These are phyloP conservation scores for Sicyos edulis DNA, from an alignment of 306 rosid species.

Conservation along the genomic window DNA sequence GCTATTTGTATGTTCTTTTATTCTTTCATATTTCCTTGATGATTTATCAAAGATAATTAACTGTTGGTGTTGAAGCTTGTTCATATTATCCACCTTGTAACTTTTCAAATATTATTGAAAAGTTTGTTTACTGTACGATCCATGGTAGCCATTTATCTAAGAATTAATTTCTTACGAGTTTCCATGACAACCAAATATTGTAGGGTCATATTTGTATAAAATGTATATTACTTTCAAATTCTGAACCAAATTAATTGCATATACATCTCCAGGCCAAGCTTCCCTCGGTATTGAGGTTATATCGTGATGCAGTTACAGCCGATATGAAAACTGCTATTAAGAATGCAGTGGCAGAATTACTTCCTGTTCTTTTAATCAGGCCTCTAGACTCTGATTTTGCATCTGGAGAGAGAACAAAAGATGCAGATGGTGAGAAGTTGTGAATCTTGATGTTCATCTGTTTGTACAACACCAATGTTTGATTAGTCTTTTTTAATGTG, in stretches of 20 bases:
- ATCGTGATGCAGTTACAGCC: conserved; percentile 85
- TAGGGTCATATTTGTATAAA: too few species aligned
- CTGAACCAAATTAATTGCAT: conserved; percentile 10
- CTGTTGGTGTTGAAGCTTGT: neutral
- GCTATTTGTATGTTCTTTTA: too few species aligned
- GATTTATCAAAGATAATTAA: neutral
- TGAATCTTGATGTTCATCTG: conserved; percentile 20
- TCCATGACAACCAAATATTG: too few species aligned
- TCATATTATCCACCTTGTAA: neutral
- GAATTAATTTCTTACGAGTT: too few species aligned
- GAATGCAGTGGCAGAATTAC: conserved; percentile 87
- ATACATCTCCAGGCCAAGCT: conserved; percentile 73
- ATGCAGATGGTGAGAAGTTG: conserved; percentile 72
- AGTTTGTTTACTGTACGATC: neutral
- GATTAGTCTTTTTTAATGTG: conserved; percentile 6
- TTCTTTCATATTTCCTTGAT: too few species aligned
- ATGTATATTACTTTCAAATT: neutral
- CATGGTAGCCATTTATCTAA: too few species aligned
- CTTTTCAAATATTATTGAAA: neutral
- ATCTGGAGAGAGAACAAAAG: conserved; percentile 65
- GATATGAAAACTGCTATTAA: conserved; percentile 96
- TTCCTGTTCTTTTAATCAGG: conserved; percentile 75
- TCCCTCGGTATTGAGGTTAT: conserved; percentile 84
- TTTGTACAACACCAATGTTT: neutral
- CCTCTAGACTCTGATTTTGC: conserved; percentile 69